Base-by-base conservation (phyloP, 306 rosid genomes). In the Sindora glabra region DNA sequence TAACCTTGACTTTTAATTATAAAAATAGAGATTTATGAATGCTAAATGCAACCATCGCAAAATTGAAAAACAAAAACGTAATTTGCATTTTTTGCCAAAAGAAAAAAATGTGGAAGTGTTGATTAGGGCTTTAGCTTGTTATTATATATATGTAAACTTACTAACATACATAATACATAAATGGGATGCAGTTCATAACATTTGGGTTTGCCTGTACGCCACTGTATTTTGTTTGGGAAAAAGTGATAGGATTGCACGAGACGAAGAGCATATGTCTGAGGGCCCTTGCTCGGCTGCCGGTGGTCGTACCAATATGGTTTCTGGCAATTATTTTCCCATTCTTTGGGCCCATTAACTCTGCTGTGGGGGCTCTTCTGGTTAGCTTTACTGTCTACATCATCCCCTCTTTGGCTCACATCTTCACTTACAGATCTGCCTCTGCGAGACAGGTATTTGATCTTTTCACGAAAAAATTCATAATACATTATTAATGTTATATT, bases 181-280 rank as follows among this genome's bases (percentile, higher is more conserved):
- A 22, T 54, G 25, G 48, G 12, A n/a, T 57, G 57, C 89, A 91
- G 98, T 88, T 91, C 44, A 88, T 91, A 49, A 91, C 98, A 14
- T 91, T 91, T 58, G 98, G 98, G 51, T 88, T 91, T 72, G 96
- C 98, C 45, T 83, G 96, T 27, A 91, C 98, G 1, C 90, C 90
- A 1, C 10, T 84, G 46, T 84, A 84, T 74, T 84, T 83, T 15
- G 90, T 83, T 39, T 83, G 90, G 90, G 90, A 83, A 78, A 83
- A 83, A 68, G 84, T 83, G 69, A 84, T 84, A 10, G 90, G 86
- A 18, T 80, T 84, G 90, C 90, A 84, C 21, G 90, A 77, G 57
- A 77, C 90, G 2, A 84, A 39, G 38, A 84, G 90, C 72, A 62
- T 84, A 2, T 84, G 84, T 46, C 10, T 80, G 33, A 77, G 90